A percentile compares a stretch with the other conserved stretches of the same genome.
These are phyloP conservation scores for Porcisia hertigi DNA, from an alignment of 208 protist genomes.

Conservation along the genomic window DNA sequence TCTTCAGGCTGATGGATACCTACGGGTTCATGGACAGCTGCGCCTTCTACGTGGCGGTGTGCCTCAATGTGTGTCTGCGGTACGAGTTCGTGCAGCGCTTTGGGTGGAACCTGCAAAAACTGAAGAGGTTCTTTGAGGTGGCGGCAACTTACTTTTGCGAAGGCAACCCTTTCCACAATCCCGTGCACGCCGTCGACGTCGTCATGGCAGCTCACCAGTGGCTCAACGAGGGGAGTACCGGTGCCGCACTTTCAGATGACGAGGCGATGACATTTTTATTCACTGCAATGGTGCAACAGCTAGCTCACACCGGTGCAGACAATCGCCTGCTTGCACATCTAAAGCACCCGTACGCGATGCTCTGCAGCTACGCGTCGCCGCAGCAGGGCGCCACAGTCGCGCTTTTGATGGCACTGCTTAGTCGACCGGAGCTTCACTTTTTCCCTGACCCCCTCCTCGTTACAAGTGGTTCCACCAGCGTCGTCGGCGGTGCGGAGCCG, in stretches of 20 bases:
- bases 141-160: slow-evolving; percentile 46
- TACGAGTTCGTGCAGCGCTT: slow-evolving; percentile 65
- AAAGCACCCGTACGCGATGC: slow-evolving; percentile 55
- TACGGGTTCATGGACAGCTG: slow-evolving; percentile 14
- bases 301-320: slow-evolving; percentile 59
- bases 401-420: slow-evolving; percentile 53
- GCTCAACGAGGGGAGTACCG: slow-evolving; percentile 39
- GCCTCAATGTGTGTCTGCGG: slow-evolving; percentile 67
- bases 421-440: slow-evolving; percentile 51
- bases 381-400: slow-evolving; percentile 54
- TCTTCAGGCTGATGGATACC: slow-evolving; percentile 18
- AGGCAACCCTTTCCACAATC: slow-evolving; percentile 80
- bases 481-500: neutral
- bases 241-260: slow-evolving; percentile 40
- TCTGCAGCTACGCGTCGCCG: slow-evolving; percentile 56
- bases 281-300: slow-evolving; percentile 45
- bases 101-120: slow-evolving; percentile 39
- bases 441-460: slow-evolving; percentile 26
- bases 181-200: slow-evolving; percentile 74
- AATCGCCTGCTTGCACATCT: slow-evolving; percentile 80
- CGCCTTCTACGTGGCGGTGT: slow-evolving; percentile 41
- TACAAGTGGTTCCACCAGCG: neutral
- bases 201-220: slow-evolving; percentile 68
- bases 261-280: slow-evolving; percentile 70
- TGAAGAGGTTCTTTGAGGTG: slow-evolving; percentile 47